Base-by-base conservation (phyloP, 345 rosid species). In the Corchorus capsularis region DNA sequence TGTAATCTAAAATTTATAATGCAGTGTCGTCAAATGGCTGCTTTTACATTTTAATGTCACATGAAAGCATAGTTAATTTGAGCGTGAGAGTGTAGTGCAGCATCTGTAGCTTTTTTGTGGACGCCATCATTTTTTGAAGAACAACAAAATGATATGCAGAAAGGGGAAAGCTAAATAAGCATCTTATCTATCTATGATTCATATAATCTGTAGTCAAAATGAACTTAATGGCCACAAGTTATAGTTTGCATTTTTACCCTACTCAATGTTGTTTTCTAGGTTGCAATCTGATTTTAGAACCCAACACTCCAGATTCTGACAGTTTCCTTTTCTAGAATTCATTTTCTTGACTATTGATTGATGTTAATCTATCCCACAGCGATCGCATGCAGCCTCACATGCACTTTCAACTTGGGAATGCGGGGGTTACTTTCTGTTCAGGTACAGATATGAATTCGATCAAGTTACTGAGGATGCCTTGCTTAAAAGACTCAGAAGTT, bases 361-460 rank as follows among this genome's bases (percentile, higher is more conserved):
- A 8, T 34, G 22, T 59, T 13, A 53, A 56, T 72, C 41, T 39
- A 68, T 68, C 43, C 57, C 45, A 60, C 75, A 59, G 50, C 55
- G 35, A 75, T 54, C 78, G 52, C 17, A 35, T 19, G 60, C 80
- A 78, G 71, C 46, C 49, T 59, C 80, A 3, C 6, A 15, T 47
- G 45, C 70, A 62, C 71, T 85, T 71, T 82, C 82, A n/a, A 85
- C 85, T 15, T 82, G 82, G 82, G 85, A 80, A 56, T 80, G 85
- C 75, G 76, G 80, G 68, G 87, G 87, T 35, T 85, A 82, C 72
- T 82, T 78, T 62, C 59, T 59, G 72, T 82, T 78, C 66, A 71
- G 49, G 74, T 70, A 80, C 46, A 85, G 75, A 54, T 59, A 17
- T 71, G 84, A 82, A 78, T 85, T 78, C 22, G 75, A 82, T 73